phyloP scores from a whole-genome alignment of 2,329 filamentous ascomycete species.

The Colletotrichum orbiculare region DNA sequence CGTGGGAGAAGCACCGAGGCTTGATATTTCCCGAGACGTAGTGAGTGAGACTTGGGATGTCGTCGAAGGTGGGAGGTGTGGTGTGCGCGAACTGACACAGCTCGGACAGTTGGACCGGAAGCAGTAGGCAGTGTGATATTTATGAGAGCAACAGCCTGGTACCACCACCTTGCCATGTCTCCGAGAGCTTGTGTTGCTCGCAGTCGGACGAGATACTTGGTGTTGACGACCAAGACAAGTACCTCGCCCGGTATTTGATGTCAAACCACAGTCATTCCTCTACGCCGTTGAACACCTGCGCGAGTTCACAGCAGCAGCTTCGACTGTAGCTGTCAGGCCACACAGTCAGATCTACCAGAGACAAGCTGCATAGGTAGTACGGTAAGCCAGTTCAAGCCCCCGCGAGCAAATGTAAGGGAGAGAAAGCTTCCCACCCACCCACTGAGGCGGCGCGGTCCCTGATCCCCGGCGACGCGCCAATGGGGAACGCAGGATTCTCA shows the following conservation, averaged over 20 bases:
- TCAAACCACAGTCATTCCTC: too few species aligned
- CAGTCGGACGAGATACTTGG: conserved; percentile 11
- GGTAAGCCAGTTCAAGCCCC: conserved; percentile 1
- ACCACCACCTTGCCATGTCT: conserved; percentile 13
- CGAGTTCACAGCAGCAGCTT: too few species aligned
- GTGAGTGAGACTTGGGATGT: not conserved
- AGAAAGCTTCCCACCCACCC: conserved; percentile 36
- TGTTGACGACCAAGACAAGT: conserved; percentile 2
- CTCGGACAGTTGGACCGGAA: conserved; percentile 17
- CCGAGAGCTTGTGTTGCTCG: conserved; percentile 3
- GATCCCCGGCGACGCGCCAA: conserved; percentile 19
- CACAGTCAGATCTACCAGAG: too few species aligned
- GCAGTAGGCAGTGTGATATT: conserved; percentile 19
- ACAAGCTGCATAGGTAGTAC: too few species aligned
- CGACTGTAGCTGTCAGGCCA: too few species aligned
- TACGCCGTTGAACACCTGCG: too few species aligned
- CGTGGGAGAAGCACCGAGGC: not conserved
- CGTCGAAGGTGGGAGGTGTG: not conserved
- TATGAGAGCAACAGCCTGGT: conserved; percentile 18
- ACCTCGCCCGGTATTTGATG: too few species aligned
- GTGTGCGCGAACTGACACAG: not conserved
- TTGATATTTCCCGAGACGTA: not conserved
- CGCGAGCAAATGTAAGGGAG: not conserved
- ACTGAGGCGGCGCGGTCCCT: conserved; percentile 29
- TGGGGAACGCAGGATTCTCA: conserved; percentile 10